phyloP scores from a whole-genome alignment of 768 basidiomycete species.

The Ephemerocybe angulata region DNA sequence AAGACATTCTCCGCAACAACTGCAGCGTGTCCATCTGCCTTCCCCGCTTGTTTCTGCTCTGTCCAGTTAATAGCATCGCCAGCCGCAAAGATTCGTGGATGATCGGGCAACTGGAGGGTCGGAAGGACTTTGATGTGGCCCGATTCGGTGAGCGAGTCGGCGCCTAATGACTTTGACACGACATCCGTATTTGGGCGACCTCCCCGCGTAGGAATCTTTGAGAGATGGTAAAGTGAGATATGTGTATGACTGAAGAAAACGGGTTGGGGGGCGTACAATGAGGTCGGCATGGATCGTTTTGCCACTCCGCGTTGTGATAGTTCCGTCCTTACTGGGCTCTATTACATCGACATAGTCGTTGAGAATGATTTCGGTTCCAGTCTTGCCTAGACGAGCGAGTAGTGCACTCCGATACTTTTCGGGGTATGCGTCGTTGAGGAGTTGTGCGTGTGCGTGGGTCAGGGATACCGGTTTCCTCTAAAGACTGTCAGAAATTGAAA shows the following conservation, averaged over 20 bases:
- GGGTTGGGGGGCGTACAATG: slow-evolving; percentile 37
- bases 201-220: slow-evolving; percentile 29
- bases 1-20: slow-evolving; percentile 17
- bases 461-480: slow-evolving; percentile 49
- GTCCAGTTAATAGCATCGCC: slow-evolving; percentile 18
- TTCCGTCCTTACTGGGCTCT: slow-evolving; percentile 33
- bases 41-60: slow-evolving; percentile 16
- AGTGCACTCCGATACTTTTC: slow-evolving; percentile 43
- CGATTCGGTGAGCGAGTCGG: slow-evolving; percentile 25
- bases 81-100: slow-evolving; percentile 17
- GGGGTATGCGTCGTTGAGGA: slow-evolving; percentile 52
- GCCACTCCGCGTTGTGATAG: slow-evolving; percentile 44
- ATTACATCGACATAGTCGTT: slow-evolving; percentile 48
- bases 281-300: slow-evolving; percentile 46
- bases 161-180: slow-evolving; percentile 35
- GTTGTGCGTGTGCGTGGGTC: slow-evolving; percentile 43
- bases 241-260: background rate
- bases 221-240: background rate
- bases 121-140: slow-evolving; percentile 43
- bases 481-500: background rate
- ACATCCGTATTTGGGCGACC: slow-evolving; percentile 45
- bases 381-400: slow-evolving; percentile 31
- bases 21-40: slow-evolving; percentile 12
- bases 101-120: slow-evolving; percentile 28
- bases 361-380: slow-evolving; percentile 45